Evolutionary conservation across 352 stramenopile genomes (phyloP).

Genomic region (Globisporangium acanthophoron): DNA sequence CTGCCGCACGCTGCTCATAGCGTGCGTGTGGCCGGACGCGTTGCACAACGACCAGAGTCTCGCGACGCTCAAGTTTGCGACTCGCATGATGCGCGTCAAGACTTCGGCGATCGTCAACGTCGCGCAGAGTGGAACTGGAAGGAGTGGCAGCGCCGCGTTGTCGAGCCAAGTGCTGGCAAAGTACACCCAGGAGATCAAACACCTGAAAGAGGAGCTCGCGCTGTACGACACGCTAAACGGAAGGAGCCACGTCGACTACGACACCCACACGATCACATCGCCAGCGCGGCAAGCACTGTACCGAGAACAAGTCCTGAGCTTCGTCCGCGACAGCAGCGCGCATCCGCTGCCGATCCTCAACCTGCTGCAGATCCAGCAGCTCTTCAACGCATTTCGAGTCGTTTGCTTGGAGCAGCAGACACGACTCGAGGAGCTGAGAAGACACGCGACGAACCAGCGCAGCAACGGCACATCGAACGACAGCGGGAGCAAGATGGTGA

Average conservation of each 20-base stretch:
- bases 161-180: constrained; percentile 17
- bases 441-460: background rate
- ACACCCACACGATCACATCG: constrained; percentile 17
- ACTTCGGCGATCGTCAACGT: constrained; percentile 71
- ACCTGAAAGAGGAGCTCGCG: constrained; percentile 48
- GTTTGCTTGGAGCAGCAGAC: constrained; percentile 28
- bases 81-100: constrained; percentile 83
- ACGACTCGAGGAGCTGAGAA: background rate
- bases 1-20: constrained; percentile 80
- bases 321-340: constrained; percentile 25
- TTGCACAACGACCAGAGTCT: constrained; percentile 84
- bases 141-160: constrained; percentile 14
- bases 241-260: constrained; percentile 24
- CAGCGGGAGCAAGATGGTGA: constrained; percentile 41
- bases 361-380: constrained; percentile 35
- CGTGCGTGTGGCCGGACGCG: constrained; percentile 71
- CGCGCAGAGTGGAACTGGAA: constrained; percentile 5
- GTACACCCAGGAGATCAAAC: constrained; percentile 40
- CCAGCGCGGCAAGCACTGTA: constrained; percentile 12
- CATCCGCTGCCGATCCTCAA: constrained; percentile 30
- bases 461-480: background rate
- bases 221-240: constrained; percentile 62
- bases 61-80: constrained; percentile 90
- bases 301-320: constrained; percentile 22
- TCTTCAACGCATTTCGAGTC: constrained; percentile 41